Conservation (phyloP, 1,139 yeast genomes). For the Pichia inconspicua region DNA sequence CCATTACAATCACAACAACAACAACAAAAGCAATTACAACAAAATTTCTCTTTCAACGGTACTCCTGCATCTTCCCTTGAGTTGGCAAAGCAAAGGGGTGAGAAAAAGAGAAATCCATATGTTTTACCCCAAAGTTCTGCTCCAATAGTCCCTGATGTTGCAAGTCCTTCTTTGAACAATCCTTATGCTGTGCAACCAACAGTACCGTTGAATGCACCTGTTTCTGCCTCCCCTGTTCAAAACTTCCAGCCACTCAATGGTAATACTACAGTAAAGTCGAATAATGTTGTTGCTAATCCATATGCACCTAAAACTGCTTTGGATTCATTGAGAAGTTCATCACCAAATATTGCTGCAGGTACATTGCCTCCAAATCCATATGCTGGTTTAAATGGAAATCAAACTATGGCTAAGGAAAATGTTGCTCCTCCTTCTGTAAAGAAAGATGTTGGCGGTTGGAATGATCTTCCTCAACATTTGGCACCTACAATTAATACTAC, state of each 20-base stretch:
- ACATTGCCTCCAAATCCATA: conserved; percentile 21
- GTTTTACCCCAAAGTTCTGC: conserved; percentile 9
- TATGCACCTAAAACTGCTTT: conserved; percentile 28
- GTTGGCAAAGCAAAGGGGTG: neutral
- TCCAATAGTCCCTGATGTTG: neutral
- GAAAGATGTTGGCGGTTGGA: conserved; percentile 84
- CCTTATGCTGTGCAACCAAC: neutral
- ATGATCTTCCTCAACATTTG: conserved; percentile 75
- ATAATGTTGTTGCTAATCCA: conserved; percentile 17
- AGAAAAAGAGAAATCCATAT: conserved; percentile 9
- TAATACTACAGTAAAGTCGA: neutral
- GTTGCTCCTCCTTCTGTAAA: conserved; percentile 34
- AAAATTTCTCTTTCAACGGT: neutral
- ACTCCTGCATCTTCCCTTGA: neutral
- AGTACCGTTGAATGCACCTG: neutral
- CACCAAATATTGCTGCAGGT: conserved; percentile 14
- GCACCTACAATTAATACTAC: conserved; percentile 26
- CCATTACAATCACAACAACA: neutral
- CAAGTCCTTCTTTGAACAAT: neutral
- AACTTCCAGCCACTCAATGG: conserved; percentile 3
- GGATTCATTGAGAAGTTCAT: conserved; percentile 24
- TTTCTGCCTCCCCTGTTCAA: neutral
- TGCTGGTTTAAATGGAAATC: conserved; percentile 10
- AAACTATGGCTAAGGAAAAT: conserved; percentile 22
- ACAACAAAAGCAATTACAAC: conserved; percentile 3